Evolutionary conservation across 257 asterid genomes (phyloP), one percentile per base, ranked within the genome.

Genomic region (Marsdenia floribunda): DNA sequence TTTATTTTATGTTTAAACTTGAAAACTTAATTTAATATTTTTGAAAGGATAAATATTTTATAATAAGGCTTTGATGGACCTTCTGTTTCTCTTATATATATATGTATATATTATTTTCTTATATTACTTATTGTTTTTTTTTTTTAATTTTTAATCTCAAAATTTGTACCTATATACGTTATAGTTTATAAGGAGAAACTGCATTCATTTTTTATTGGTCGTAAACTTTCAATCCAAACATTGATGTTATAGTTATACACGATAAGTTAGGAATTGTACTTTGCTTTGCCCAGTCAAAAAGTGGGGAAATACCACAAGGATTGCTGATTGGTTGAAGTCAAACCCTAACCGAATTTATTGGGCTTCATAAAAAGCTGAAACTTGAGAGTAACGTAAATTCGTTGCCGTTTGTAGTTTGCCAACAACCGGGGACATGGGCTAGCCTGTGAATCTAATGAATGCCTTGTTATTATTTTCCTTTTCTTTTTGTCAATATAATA

Each of bases 291-390:
- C 22, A 19, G 0, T 15, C 38, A 15, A 44, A 8, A 68, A 10
- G 33, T 68, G 72, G 54, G 21, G 9, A 12, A 14, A 46, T n/a
- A 12, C 24, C 12, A 21, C 33, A 26, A 38, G 46, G 3, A 22
- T 50, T 22, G 14, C 4, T 71, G 55, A 16, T 35, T 29, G 21
- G 60, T 37, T 21, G 40, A 73, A 63, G 80, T 73, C 52, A 71
- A 75, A 60, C 80, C 58, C 76, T 40, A 70, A 64, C 78, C 57
- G 47, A 22, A 46, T 7, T 69, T n/a, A 58, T 22, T 69, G 44
- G 73, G 73, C 60, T 24, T 13, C 26, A 22, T 22, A 47, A 13
- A 22, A 5, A 14, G 47, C 8, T 42, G 47, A 42, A 42, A 11
- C 47, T 47, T 47, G 14, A 8, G 14, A 21, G 22, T 12, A 44